Evolutionary conservation across 2,329 filamentous ascomycete genomes (phyloP), one percentile per base, ranked within the genome.

Genomic region (Coniochaeta sp.): DNA sequence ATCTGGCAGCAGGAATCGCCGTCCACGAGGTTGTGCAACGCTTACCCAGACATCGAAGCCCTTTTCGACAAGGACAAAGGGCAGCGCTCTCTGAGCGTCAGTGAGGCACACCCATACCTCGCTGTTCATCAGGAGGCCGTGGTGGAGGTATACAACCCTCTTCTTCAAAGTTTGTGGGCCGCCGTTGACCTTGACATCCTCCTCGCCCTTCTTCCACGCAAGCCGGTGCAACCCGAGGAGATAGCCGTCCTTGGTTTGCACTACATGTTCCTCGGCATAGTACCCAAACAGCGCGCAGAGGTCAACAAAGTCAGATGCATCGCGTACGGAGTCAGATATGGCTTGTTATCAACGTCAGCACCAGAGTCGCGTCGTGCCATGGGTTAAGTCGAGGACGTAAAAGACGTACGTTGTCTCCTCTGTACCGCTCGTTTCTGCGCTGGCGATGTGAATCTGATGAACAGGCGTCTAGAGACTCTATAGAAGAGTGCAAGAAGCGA

Each of bases 71-170:
- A 99, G 79, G 65, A 89, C 84, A 71, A 99, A 98, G 0, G 95
- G 91, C 42, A 99, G 79, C 66, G 89, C 93, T 66, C 93, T 84
- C 73, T 96, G 84, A 66, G 88, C 87, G 65, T 97, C 90, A 0
- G 93, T 96, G 70, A 93, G 77, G 70, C 91, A 96, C 9, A 98
- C 91, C 95, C 95, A 99, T 36, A 99, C 93, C 74, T 99, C 95
- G 67, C 92, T 96, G 75, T 97, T 98, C 95, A 99, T 99, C 70
- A 99, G 83, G 61, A 99, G 81, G 9, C 93, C 95, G 74, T 99
- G 95, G 70, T 99, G 95, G 64, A 99, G 79, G 72, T 98, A 99
- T 7, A 95, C 87, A 56, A 98, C 90, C 66, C 88, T 89, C 77
- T 97, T 97, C 74, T 82, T 83, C 30, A 89, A 67, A 68, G 87